Evolutionary conservation across 331 rosid species (phyloP).

Genomic region (Malus hybrid): DNA sequence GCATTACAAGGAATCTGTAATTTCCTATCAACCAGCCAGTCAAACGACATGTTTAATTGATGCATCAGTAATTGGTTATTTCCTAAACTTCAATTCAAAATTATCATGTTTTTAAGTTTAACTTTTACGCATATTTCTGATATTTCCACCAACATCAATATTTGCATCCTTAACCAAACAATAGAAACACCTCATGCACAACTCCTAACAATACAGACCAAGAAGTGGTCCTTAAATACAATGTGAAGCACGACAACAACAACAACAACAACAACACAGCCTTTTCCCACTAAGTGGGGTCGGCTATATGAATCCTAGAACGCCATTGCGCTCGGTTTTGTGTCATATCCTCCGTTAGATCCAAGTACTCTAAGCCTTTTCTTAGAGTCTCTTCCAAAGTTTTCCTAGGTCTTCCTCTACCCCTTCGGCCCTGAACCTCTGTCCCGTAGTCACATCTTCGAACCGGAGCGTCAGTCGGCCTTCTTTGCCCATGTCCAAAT

Average conservation of each 20-base stretch:
- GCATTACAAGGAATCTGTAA: neutral
- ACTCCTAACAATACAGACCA: neutral
- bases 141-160: neutral
- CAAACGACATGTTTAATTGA: neutral
- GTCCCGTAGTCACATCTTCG: too few species aligned
- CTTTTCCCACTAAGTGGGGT: too few species aligned
- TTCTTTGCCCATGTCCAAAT: too few species aligned
- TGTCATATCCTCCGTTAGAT: too few species aligned
- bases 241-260: neutral
- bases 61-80: neutral
- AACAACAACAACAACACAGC: too few species aligned
- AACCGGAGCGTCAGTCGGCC: too few species aligned
- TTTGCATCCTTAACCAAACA: neutral
- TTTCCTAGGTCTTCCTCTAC: too few species aligned
- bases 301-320: too few species aligned
- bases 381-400: too few species aligned
- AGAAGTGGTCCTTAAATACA: neutral
- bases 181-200: neutral
- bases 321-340: too few species aligned
- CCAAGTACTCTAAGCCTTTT: too few species aligned
- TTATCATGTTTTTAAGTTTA: neutral
- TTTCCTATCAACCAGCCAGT: neutral
- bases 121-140: neutral
- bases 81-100: neutral
- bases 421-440: too few species aligned